Evolutionary conservation across 1,284 basidiomycete genomes (phyloP), one percentile per base, ranked within the genome.

Genomic region (Meira miltonrushii): DNA sequence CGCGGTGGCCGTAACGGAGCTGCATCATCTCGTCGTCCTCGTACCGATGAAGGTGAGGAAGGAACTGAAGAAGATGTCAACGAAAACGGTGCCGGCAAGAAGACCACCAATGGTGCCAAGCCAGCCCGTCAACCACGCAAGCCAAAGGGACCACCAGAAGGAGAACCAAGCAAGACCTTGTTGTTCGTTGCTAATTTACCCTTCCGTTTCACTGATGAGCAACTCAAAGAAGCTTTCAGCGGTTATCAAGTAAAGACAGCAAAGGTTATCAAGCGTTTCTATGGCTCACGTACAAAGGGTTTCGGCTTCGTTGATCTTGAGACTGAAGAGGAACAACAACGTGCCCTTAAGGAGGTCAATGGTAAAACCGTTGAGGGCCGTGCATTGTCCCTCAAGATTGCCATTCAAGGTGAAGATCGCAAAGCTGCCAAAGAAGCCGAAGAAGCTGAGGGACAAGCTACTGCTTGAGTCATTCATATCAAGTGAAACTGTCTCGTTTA

Each of bases 131-230:
- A 58, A 38, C 60, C 41, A 15, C 58, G 54, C 10, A 41, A 28
- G 37, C 47, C 64, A 39, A 69, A 69, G 64, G 64, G 59, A 21
- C 55, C 59, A 3, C 71, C 72, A 6, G 44, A 51, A 33, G 72
- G 72, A 38, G 69, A 70, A 53, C 71, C 71, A 19, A 70, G 67
- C 55, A 61, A 67, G 64, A 75, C 72, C 21, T 66, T 72, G 49
- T n/a, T 75, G 46, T 75, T 75, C 60, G 72, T 73, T 19, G 65
- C 71, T 64, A 73, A 73, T 60, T 65, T 75, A 33, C 58, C 71
- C 17, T 74, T 72, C 47, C 59, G 62, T 51, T 66, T 67, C 44
- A 67, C 59, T 63, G 69, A 72, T 56, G 72, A 71, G 5, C 61
- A 59, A 43, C 69, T 74, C 58, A 66, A 66, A 57, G 63, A 59